Percentiles rank a stretch among this genome's conserved stretches.
These are phyloP conservation scores for Termitomyces eurrhizus DNA, from an alignment of 768 basidiomycete genomes.

Conservation along the genomic window DNA sequence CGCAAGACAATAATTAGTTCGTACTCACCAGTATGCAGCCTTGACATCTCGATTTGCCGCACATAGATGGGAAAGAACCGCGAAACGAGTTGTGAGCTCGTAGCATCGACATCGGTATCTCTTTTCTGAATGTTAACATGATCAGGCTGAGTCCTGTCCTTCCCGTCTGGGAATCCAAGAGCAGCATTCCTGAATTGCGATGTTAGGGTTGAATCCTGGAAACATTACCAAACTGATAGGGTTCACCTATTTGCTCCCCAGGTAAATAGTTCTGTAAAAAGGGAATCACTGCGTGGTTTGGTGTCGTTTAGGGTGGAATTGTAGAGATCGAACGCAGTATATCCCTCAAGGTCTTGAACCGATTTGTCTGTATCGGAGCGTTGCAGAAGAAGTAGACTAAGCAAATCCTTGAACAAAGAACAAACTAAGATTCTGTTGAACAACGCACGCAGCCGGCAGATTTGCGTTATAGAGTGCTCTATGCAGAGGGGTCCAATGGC, in stretches of 20 bases:
- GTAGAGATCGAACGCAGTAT: conserved; percentile 90
- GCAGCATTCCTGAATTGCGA: conserved; percentile 63
- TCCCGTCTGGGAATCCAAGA: conserved; percentile 78
- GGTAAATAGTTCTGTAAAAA: conserved; percentile 64
- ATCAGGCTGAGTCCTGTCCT: conserved; percentile 79
- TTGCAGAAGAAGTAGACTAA: conserved; percentile 70
- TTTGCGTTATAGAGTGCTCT: conserved; percentile 82
- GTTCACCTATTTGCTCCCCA: conserved; percentile 81
- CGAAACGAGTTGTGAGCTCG: conserved; percentile 29
- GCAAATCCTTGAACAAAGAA: background rate
- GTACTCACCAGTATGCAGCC: conserved; percentile 74
- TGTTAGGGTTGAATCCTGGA: background rate
- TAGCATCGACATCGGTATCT: conserved; percentile 23
- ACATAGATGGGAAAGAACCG: conserved; percentile 64
- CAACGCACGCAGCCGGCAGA: conserved; percentile 58
- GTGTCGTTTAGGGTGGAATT: conserved; percentile 84
- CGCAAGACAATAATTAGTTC: background rate
- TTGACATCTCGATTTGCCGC: conserved; percentile 75
- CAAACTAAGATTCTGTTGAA: background rate
- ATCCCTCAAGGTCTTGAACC: conserved; percentile 82
- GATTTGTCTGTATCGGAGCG: conserved; percentile 67
- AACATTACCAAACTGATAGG: background rate
- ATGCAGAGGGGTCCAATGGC: conserved; percentile 89
- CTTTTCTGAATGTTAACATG: conserved; percentile 51
- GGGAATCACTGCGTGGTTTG: conserved; percentile 40